phyloP scores from a whole-genome alignment of 305 asterid species.

The Rubia peregrina region DNA sequence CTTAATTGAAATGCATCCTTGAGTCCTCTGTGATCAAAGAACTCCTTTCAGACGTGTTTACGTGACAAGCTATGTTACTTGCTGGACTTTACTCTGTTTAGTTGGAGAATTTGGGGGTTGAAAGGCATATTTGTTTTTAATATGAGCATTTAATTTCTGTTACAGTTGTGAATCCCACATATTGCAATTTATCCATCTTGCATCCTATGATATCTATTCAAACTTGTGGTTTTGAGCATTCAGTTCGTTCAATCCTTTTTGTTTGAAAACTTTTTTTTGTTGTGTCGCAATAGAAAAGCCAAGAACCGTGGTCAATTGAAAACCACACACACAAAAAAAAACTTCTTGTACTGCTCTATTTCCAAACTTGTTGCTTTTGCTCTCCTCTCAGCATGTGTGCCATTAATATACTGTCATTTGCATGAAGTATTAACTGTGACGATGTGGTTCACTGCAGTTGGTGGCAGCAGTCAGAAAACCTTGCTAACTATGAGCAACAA shows the following conservation, averaged over 20 bases:
- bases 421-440: background rate
- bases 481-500: slow-evolving; percentile 73
- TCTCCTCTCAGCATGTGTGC: background rate
- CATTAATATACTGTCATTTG: background rate
- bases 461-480: slow-evolving; percentile 81
- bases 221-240: background rate
- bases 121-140: background rate
- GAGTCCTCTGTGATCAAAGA: too few relatives aligned
- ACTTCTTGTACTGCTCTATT: background rate
- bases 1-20: background rate
- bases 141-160: background rate
- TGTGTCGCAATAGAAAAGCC: background rate
- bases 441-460: slow-evolving; percentile 42
- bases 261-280: background rate
- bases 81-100: background rate
- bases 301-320: background rate
- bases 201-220: background rate
- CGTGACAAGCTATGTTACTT: background rate
- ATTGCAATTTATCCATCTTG: background rate
- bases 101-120: background rate
- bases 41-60: too few relatives aligned
- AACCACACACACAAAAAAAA: background rate
- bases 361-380: background rate
- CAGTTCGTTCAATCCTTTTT: background rate
- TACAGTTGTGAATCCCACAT: background rate